Percentiles rank a stretch among this genome's conserved stretches.
Evolutionary conservation across 2,329 filamentous ascomycete genomes (phyloP).

Genomic region (Massarina eburnea): DNA sequence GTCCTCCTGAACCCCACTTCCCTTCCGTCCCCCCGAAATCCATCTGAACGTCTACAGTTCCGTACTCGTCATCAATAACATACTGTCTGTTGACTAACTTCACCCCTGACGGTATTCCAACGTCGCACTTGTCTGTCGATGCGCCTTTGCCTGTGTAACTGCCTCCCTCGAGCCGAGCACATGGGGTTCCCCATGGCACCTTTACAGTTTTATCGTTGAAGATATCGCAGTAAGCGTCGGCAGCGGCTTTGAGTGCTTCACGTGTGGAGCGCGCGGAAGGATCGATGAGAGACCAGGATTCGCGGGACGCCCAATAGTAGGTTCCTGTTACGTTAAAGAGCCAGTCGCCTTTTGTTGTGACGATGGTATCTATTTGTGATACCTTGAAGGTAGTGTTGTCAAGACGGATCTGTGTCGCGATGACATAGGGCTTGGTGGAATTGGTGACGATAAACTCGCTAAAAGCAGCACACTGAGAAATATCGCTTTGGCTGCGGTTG

Average conservation of each 20-base stretch:
- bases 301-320: constrained; percentile 25
- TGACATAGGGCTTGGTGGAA: constrained; percentile 27
- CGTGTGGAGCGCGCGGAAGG: constrained; percentile 18
- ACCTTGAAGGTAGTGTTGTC: constrained; percentile 25
- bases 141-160: constrained; percentile 29
- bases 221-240: constrained; percentile 31
- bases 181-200: constrained; percentile 33
- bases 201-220: constrained; percentile 28
- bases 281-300: constrained; percentile 27
- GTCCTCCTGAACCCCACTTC: constrained; percentile 12
- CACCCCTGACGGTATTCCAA: constrained; percentile 32
- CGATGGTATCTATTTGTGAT: constrained; percentile 25
- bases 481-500: constrained; percentile 28
- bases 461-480: constrained; percentile 29
- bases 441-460: constrained; percentile 32
- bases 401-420: constrained; percentile 28
- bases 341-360: constrained; percentile 34
- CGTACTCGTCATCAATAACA: constrained; percentile 34
- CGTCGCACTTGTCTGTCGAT: constrained; percentile 26
- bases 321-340: constrained; percentile 34
- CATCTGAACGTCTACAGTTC: constrained; percentile 34
- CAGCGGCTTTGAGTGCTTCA: constrained; percentile 27
- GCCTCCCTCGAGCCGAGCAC: constrained; percentile 31
- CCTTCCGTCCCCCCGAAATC: constrained; percentile 27
- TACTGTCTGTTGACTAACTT: constrained; percentile 30